Percentiles rank a stretch among this genome's conserved stretches.
phyloP scores from a whole-genome alignment of 257 asterid species.

The Lantana camara region DNA sequence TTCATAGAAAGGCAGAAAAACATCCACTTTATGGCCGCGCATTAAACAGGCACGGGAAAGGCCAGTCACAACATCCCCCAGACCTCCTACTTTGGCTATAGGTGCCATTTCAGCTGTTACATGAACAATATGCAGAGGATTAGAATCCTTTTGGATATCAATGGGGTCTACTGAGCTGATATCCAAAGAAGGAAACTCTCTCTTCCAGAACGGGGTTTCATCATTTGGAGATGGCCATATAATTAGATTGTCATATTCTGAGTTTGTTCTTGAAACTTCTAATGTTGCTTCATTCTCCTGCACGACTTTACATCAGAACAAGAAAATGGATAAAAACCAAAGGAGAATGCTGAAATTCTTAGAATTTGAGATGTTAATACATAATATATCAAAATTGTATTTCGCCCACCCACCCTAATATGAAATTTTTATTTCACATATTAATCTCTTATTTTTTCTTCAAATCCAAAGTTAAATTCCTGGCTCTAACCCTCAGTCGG shows the following conservation, averaged over 20 bases:
- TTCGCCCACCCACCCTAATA: too few relatives aligned
- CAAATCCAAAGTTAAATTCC: too few relatives aligned
- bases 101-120: constrained; percentile 92
- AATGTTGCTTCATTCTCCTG: constrained; percentile 48
- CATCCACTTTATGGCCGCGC: constrained; percentile 77
- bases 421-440: too few relatives aligned
- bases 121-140: constrained; percentile 69
- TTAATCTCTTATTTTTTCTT: too few relatives aligned
- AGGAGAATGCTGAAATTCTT: constrained; percentile 6
- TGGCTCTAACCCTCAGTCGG: too few relatives aligned
- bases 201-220: constrained; percentile 74
- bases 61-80: constrained; percentile 88
- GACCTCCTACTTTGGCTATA: constrained; percentile 88
- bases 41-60: constrained; percentile 69
- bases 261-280: constrained; percentile 36
- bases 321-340: constrained; percentile 22
- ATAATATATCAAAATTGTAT: too few relatives aligned
- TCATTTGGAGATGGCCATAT: constrained; percentile 85
- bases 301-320: constrained; percentile 30
- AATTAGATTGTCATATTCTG: constrained; percentile 35
- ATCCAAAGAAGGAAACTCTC: constrained; percentile 66
- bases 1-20: constrained; percentile 85
- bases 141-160: constrained; percentile 57
- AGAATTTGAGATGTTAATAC: too few relatives aligned
- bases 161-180: constrained; percentile 35